phyloP scores from a whole-genome alignment of 345 rosid genomes.

The Pistacia integerrima region DNA sequence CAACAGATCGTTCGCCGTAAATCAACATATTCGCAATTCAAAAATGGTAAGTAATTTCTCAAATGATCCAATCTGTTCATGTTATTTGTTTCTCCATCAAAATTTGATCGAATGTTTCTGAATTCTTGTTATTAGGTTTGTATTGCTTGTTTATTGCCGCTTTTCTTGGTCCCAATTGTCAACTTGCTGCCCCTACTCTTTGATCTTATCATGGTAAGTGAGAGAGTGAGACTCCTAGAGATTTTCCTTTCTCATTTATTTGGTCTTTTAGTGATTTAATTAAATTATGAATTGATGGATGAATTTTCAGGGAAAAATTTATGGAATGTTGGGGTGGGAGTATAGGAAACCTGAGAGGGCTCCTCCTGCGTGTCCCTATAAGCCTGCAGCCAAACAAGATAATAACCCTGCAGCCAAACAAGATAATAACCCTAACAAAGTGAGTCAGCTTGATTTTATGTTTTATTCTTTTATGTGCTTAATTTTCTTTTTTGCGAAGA shows the following conservation, averaged over 20 bases:
- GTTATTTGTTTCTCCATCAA: neutral
- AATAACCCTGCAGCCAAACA: too few species aligned
- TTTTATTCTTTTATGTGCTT: neutral
- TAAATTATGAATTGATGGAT: neutral
- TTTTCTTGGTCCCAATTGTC: slow-evolving; percentile 91
- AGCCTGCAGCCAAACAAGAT: slow-evolving; percentile 48
- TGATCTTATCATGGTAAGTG: slow-evolving; percentile 59
- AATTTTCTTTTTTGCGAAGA: neutral
- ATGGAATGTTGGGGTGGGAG: slow-evolving; percentile 85
- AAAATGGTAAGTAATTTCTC: slow-evolving; percentile 20
- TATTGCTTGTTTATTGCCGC: slow-evolving; percentile 81
- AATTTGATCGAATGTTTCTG: neutral
- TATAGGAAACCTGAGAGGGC: slow-evolving; percentile 84
- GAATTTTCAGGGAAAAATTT: slow-evolving; percentile 62
- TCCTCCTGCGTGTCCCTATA: slow-evolving; percentile 88
- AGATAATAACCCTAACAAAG: slow-evolving; percentile 40
- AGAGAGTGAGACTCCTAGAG: neutral
- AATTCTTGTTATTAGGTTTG: slow-evolving; percentile 58
- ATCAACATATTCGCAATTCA: neutral
- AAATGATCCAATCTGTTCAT: neutral
- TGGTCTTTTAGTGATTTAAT: neutral
- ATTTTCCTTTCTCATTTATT: neutral
- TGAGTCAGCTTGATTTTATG: slow-evolving; percentile 30
- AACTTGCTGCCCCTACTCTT: slow-evolving; percentile 74
- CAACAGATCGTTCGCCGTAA: neutral